A percentile compares a stretch with the other conserved stretches of the same genome.
Evolutionary conservation across 768 basidiomycete genomes (phyloP).

Genomic region (Pulveroboletus ravenelii): DNA sequence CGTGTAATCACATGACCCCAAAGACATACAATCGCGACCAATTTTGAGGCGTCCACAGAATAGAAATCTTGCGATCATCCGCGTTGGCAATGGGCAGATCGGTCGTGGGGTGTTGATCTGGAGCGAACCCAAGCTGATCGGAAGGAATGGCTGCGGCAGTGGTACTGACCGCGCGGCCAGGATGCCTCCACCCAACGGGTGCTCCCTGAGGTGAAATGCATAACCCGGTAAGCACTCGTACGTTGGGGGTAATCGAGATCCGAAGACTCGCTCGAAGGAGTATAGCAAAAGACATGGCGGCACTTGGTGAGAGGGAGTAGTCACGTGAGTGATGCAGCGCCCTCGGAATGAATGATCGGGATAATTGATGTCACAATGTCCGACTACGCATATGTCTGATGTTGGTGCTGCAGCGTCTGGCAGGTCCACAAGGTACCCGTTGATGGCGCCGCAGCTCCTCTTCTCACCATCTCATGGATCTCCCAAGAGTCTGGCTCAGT

Average conservation of each 20-base stretch:
- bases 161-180: conserved; percentile 2
- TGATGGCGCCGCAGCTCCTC: no score
- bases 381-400: no score
- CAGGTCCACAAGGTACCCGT: no score
- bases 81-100: conserved; percentile 51
- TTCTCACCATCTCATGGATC: not conserved
- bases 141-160: conserved; percentile 18
- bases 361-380: no score
- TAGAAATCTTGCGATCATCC: conserved; percentile 56
- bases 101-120: conserved; percentile 7
- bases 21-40: conserved; percentile 74
- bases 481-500: conserved; percentile 13
- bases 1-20: not conserved
- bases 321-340: no score
- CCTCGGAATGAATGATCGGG: no score
- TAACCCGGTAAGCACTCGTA: not conserved
- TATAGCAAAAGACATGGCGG: conserved; percentile 1
- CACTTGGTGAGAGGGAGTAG: not conserved
- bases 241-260: no score
- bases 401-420: no score
- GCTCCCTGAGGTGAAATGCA: not conserved
- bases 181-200: not conserved
- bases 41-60: conserved; percentile 67
- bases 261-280: not conserved
- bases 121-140: conserved; percentile 27